Percentiles rank a stretch among this genome's conserved stretches.
phyloP scores from a whole-genome alignment of 169 alveolate genomes.

The Eimeria necatrix region DNA sequence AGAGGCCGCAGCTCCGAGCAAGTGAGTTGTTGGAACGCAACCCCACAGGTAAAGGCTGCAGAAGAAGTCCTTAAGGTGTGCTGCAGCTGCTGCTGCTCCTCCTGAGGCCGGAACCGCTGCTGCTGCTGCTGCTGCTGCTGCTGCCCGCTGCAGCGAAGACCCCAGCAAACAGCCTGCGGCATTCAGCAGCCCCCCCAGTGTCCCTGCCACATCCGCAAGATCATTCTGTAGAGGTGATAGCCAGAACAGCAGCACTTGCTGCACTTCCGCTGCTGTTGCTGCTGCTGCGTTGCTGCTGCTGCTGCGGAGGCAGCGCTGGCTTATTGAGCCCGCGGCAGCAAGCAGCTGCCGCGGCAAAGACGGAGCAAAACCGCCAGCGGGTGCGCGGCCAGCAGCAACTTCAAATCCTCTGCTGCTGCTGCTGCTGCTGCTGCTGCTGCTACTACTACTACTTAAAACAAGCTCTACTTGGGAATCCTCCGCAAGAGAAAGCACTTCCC shows the following conservation, averaged over 20 bases:
- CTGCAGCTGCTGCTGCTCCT: constrained; percentile 24
- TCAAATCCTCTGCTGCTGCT: constrained; percentile 5
- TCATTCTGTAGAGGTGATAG: background rate
- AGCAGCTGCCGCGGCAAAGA: constrained; percentile 18
- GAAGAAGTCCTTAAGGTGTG: constrained; percentile 11
- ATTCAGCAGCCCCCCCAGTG: constrained; percentile 46
- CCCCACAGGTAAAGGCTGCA: constrained; percentile 41
- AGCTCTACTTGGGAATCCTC: constrained; percentile 12
- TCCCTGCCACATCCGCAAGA: background rate
- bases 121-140: constrained; percentile 29
- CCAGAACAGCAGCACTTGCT: constrained; percentile 7
- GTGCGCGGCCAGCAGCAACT: too few species aligned
- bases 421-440: constrained; percentile 43
- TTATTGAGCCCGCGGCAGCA: constrained; percentile 5
- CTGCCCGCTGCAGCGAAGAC: constrained; percentile 38
- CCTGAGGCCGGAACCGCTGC: background rate
- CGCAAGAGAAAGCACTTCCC: background rate
- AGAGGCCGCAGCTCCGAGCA: constrained; percentile 19
- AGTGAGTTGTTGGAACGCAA: background rate
- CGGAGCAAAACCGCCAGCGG: background rate
- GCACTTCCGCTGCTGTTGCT: background rate
- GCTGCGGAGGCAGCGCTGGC: constrained; percentile 14
- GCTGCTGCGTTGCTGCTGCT: constrained; percentile 6
- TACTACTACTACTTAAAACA: background rate
- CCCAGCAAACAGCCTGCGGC: background rate